These are phyloP conservation scores for Heracleum sosnowskyi DNA, from an alignment of 129 eudicot genomes.

Conservation along the genomic window DNA sequence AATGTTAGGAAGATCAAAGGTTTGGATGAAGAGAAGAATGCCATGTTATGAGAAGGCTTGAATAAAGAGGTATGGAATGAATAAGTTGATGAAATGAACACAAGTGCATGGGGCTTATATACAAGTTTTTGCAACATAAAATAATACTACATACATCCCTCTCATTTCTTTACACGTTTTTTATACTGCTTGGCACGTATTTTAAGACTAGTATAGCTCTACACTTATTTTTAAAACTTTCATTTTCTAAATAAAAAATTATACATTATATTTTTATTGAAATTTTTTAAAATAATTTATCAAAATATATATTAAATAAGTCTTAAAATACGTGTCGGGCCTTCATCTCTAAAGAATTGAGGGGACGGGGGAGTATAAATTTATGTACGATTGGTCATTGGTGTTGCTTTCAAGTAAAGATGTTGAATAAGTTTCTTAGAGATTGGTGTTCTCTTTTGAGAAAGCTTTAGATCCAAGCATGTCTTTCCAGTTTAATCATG, in stretches of 20 bases:
- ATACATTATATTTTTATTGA: too few relatives aligned
- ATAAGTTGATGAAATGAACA: conserved; percentile 19
- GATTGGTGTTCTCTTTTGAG: conserved; percentile 36
- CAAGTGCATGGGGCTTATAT: conserved; percentile 23
- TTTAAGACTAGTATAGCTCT: too few relatives aligned
- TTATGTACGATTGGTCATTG: not conserved
- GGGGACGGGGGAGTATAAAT: too few relatives aligned
- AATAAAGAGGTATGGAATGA: not conserved
- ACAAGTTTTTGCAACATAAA: conserved; percentile 22
- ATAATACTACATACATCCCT: not conserved
- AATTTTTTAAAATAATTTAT: too few relatives aligned
- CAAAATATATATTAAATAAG: too few relatives aligned
- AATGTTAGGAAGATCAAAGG: conserved; percentile 24
- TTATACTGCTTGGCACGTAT: too few relatives aligned
- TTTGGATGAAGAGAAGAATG: conserved; percentile 28
- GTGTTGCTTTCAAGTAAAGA: conserved; percentile 67
- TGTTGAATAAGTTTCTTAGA: conserved; percentile 17
- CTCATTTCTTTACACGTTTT: too few relatives aligned
- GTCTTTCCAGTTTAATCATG: conserved; percentile 5
- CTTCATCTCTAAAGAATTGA: too few relatives aligned
- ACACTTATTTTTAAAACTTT: too few relatives aligned
- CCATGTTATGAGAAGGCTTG: conserved; percentile 29
- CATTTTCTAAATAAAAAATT: too few relatives aligned
- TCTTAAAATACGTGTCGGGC: too few relatives aligned
- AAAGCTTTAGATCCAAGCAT: conserved; percentile 54